Evolutionary conservation across 495 filamentous ascomycete genomes (phyloP).

Genomic region (Haplographium delicatum): DNA sequence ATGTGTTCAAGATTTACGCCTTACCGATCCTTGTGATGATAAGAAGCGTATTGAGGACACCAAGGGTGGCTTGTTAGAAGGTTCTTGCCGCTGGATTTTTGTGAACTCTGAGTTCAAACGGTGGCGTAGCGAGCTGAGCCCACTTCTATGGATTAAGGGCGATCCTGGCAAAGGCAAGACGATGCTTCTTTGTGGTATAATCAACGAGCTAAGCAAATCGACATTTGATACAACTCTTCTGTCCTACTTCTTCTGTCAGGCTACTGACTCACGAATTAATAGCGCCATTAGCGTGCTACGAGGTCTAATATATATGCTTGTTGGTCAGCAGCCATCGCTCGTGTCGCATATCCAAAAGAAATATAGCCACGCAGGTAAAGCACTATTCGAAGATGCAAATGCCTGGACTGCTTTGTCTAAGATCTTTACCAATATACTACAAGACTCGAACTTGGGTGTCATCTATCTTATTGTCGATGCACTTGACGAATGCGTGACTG

Average conservation of each 20-base stretch:
- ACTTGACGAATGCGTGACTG: conserved; percentile 40
- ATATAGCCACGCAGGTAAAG: conserved; percentile 26
- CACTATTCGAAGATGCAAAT: conserved; percentile 31
- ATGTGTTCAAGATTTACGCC: not conserved
- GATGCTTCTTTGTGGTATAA: conserved; percentile 35
- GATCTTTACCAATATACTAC: conserved; percentile 30
- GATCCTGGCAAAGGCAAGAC: conserved; percentile 39
- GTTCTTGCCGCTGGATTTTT: not conserved
- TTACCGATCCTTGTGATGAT: not conserved
- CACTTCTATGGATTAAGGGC: conserved; percentile 39
- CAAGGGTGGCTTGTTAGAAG: not conserved
- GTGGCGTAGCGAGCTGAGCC: not conserved
- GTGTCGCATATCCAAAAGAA: conserved; percentile 28
- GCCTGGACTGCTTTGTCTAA: conserved; percentile 27
- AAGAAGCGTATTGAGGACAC: not conserved
- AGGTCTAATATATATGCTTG: conserved; percentile 31
- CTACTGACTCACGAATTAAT: conserved; percentile 28
- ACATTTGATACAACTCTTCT: conserved; percentile 14
- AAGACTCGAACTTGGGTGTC: conserved; percentile 21
- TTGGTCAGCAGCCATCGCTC: conserved; percentile 31
- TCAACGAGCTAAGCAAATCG: conserved; percentile 25
- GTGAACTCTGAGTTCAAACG: not conserved
- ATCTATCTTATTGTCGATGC: conserved; percentile 41
- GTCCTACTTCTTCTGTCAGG: conserved; percentile 46
- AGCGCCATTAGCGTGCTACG: conserved; percentile 30